Evolutionary conservation across 1,284 basidiomycete species (phyloP), one percentile per base, ranked within the genome.

Genomic region (Pseudozyma flocculosa): DNA sequence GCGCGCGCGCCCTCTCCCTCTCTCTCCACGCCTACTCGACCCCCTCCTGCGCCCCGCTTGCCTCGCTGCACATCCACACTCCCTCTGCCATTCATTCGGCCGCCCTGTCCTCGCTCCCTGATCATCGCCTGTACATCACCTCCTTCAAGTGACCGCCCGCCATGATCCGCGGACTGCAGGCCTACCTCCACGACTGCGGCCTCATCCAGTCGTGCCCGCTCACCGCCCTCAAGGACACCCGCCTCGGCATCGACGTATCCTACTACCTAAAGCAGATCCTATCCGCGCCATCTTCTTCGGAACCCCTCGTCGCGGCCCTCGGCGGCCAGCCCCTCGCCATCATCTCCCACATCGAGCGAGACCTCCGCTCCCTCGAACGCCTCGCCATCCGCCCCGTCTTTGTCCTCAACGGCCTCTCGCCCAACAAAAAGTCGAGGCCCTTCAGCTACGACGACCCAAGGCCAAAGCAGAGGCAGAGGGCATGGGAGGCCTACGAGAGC

Each of bases 371-470:
- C 10, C 86, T 97, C 72, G 93, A 96, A 83, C 88, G 88, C 80
- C 82, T 88, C 41, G 87, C 85, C 63, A 94, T 98, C 83, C 96
- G 95, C 78, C 95, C 94, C 23, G 91, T 99, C 32, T 96, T 98
- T 75, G 91, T 99, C 45, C 95, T 98, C 80, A 86, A 90, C 39
- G 94, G 94, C 15, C 57, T 76, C 18, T 64, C 68, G 21, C 70
- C 68, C 21, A 63, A 61, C 41, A 71, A 70, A 39, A 56, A 56
- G n/a, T 40, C 47, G 14, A 60, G 67, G 3, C 72, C 72, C n/a
- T 72, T 74, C 45, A 65, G 55, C 41, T 69, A 69, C 49, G 73
- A 75, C 15, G 75, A 77, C 49, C 71, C 68, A 7, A 51, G 64
- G n/a, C 57, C 69, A 14, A 64, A 64, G 34, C 62, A 71, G 44